phyloP scores from a whole-genome alignment of 2,329 filamentous ascomycete species.

The Trichophyton benhamiae region DNA sequence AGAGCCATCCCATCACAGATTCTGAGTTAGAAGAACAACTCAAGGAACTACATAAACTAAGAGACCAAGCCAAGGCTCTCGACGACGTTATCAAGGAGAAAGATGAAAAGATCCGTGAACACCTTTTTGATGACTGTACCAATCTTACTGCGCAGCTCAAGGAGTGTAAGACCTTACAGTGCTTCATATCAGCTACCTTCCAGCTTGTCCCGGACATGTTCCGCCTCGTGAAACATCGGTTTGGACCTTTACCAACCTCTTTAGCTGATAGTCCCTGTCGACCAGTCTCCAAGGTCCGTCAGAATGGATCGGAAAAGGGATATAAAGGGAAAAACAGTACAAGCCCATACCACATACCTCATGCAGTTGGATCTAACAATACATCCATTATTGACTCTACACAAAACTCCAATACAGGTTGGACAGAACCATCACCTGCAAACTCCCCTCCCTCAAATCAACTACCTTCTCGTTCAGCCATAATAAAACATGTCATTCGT shows the following conservation, averaged over 20 bases:
- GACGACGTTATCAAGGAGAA: slow-evolving; percentile 18
- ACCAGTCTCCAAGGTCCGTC: background rate
- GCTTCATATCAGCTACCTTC: slow-evolving; percentile 21
- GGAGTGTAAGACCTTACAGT: slow-evolving; percentile 19
- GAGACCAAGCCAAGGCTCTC: slow-evolving; percentile 17
- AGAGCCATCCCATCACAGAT: background rate
- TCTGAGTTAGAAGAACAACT: slow-evolving; percentile 17
- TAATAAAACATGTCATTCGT: slow-evolving; percentile 17
- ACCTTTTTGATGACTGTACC: slow-evolving; percentile 21
- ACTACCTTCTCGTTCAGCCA: background rate
- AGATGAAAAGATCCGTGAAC: slow-evolving; percentile 18
- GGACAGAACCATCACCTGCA: background rate
- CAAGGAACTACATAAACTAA: slow-evolving; percentile 19
- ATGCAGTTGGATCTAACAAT: background rate
- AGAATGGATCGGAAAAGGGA: background rate
- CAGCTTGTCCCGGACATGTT: slow-evolving; percentile 21
- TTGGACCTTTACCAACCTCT: slow-evolving; percentile 17
- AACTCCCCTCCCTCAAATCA: background rate
- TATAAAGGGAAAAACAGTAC: background rate
- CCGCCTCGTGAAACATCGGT: slow-evolving; percentile 19
- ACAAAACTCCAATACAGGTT: background rate
- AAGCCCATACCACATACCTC: background rate
- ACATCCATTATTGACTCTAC: background rate
- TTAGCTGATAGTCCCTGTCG: slow-evolving; percentile 12
- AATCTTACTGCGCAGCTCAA: slow-evolving; percentile 16